Percentiles rank a stretch among this genome's conserved stretches.
phyloP scores from a whole-genome alignment of 106 monocot genomes.

The Platanthera zijinensis region DNA sequence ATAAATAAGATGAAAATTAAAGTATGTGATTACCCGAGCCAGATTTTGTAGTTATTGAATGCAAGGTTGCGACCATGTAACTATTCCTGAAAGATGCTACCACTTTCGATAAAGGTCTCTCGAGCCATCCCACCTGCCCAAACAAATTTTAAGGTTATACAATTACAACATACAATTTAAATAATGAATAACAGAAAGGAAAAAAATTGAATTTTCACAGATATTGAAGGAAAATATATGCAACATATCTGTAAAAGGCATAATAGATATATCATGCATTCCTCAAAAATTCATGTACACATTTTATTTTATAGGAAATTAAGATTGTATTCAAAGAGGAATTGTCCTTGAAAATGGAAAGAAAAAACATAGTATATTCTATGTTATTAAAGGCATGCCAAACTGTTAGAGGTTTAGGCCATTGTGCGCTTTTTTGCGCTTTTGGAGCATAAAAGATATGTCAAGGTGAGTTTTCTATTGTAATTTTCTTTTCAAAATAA shows the following conservation, averaged over 20 bases:
- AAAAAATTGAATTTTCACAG: not conserved
- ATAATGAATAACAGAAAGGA: too few species aligned
- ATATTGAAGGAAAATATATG: not conserved
- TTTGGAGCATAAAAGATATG: too few species aligned
- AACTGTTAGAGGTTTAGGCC: too few species aligned
- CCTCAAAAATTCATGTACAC: not conserved
- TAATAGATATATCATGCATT: not conserved
- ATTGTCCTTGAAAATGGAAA: too few species aligned
- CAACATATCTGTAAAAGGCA: not conserved
- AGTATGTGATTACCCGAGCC: conserved; percentile 41
- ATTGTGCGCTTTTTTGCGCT: too few species aligned
- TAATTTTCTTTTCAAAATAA: too few species aligned
- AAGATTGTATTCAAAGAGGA: not conserved
- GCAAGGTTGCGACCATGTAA: conserved; percentile 86
- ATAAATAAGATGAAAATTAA: not conserved
- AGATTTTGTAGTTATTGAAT: conserved; percentile 47
- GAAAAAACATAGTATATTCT: too few species aligned
- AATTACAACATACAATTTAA: not conserved
- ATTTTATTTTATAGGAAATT: not conserved
- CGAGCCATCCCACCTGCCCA: conserved; percentile 90
- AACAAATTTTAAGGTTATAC: not conserved
- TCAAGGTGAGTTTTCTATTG: too few species aligned
- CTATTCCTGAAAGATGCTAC: conserved; percentile 88
- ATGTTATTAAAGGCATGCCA: too few species aligned
- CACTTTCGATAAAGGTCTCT: conserved; percentile 76